Evolutionary conservation across 225 moss, liverwort and hornwort species (phyloP), one percentile per base, ranked within the genome.

Genomic region (Bryoerythrophyllum caledonicum): DNA sequence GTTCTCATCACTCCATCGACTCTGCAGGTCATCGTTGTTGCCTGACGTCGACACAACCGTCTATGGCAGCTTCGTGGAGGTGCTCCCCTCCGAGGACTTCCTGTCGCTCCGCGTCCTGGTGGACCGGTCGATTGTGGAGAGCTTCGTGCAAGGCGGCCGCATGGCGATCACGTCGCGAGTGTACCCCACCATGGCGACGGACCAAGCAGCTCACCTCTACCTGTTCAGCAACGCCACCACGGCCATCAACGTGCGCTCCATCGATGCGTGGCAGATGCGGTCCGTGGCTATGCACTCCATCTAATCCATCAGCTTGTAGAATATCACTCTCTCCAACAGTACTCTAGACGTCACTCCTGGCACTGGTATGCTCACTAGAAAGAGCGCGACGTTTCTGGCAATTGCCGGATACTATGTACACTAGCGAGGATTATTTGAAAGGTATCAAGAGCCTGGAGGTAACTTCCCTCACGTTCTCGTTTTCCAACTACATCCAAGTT

Each of bases 71-170:
- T 85, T 70, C 17, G 89, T 96, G 61, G 87, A 84, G 8, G 75
- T 93, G 37, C 75, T 90, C 2, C 89, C 91, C 0, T 72, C 69
- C 0, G 96, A 93, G 48, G 79, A 85, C 63, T 79, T 75, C 49
- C 86, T 96, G 12, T 83, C 90, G 3, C 75, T 96, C 1, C 93
- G 96, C 44, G 81, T 93, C 14, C 56, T 96, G 75, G 96, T 95
- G 26, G 95, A 95, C 71, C 86, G 83, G 1, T 95, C 93, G 34
- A 82, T 95, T 15, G 87, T 95, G 44, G 95, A 95, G 78, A 90
- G 90, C 51, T 95, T 95, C 25, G 95, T 86, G 15, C 90, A 93
- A 84, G 93, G 93, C 10, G 95, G 93, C 0, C 85, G 93, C 37
- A 74, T 77, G 19, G 89, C 83, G 9, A 91, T 92, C 14, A 95